Base-by-base conservation (phyloP, 768 basidiomycete genomes). In the Boletellus ananiceps region DNA sequence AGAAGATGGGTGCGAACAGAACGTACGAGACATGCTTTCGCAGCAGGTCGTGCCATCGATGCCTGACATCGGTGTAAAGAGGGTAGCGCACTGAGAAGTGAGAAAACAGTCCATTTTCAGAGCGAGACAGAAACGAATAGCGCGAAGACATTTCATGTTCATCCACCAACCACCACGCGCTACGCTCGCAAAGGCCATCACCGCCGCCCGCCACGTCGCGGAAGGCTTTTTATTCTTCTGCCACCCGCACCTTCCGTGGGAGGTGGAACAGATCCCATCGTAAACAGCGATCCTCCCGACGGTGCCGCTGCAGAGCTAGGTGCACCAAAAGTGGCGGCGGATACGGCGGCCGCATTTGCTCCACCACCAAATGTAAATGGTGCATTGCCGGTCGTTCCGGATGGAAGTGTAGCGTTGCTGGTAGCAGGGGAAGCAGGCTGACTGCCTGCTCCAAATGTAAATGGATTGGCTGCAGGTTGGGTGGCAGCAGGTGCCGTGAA, bases 401-500 rank as follows among this genome's bases (percentile, higher is more conserved):
- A 41, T 5, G 58, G 65, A 42, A 74, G 52, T 31, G 60, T 71
- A n/a, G 63, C 60, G 21, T 55, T 67, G 15, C 66, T 66, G 46
- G 67, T 66, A 39, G 77, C 81, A 23, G 82, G 82, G 9, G 82
- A 84, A 35, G 73, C 75, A 44, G 83, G 81, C 56, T 82, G 82
- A 56, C 73, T 76, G 33, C 77, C 70, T 31, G 56, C 14, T 18
- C 76, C 80, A 58, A 84, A 84, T 8, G 68, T 40, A 55, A 83
- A 84, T 2, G 72, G 49, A 21, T 8, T 44, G n/a, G 68, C 59
- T 29, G 44, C 56, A 61, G 49, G 64, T 51, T 62, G 71, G 14
- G 76, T 57, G 31, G 73, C 56, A 4, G 74, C 49, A 7, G 75
- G 60, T 18, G 70, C 54, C 16, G 71, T 74, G 58, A 82, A 82